phyloP scores from a whole-genome alignment of 306 rosid genomes.

The Cucumis hystrix region DNA sequence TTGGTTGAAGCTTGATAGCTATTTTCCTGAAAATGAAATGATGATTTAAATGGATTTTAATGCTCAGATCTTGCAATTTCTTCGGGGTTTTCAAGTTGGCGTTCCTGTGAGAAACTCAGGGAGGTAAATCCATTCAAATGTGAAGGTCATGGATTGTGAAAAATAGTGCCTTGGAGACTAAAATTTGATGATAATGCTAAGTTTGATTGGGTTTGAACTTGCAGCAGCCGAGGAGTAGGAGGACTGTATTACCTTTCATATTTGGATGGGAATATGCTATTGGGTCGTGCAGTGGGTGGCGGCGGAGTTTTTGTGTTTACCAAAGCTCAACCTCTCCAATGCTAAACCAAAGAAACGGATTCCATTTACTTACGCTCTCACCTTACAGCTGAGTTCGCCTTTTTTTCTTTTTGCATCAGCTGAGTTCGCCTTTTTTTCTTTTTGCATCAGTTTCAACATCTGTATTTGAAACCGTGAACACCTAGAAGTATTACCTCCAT shows the following conservation, averaged over 20 bases:
- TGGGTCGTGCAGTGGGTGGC: slow-evolving; percentile 94
- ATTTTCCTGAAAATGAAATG: neutral
- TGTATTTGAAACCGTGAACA: too few species aligned
- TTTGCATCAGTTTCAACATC: too few species aligned
- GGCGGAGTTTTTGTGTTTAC: slow-evolving; percentile 90
- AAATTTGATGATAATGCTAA: neutral
- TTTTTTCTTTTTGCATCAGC: too few species aligned
- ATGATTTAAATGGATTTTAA: neutral
- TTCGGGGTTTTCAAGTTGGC: slow-evolving; percentile 55
- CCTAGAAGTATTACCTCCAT: too few species aligned
- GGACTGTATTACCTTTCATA: slow-evolving; percentile 87
- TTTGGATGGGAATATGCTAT: slow-evolving; percentile 71
- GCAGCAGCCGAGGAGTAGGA: slow-evolving; percentile 44
- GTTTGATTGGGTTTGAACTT: neutral
- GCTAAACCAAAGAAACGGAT: neutral
- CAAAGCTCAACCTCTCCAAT: slow-evolving; percentile 57
- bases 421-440: too few species aligned
- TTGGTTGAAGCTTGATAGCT: neutral
- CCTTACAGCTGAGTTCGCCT: too few species aligned
- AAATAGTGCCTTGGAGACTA: too few species aligned
- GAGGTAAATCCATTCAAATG: slow-evolving; percentile 27
- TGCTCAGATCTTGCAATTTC: slow-evolving; percentile 69
- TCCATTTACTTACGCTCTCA: neutral
- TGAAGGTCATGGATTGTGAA: too few species aligned
- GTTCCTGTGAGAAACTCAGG: slow-evolving; percentile 62